A percentile compares a stretch with the other conserved stretches of the same genome.
phyloP scores from a whole-genome alignment of 352 stramenopile species.

The Globisporangium mamillatum region DNA sequence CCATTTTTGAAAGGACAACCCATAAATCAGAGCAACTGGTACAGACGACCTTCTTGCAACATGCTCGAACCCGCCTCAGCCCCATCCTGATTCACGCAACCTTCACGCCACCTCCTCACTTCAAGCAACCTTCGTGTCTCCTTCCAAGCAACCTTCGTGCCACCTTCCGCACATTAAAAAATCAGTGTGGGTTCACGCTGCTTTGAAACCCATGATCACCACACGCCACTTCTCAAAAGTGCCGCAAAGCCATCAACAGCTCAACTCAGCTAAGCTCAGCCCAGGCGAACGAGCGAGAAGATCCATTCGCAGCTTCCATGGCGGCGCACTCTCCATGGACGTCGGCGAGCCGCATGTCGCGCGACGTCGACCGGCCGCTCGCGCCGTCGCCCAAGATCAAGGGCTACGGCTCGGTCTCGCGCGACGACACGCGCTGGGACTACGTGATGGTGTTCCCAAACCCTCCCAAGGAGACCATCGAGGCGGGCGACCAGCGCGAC shows the following conservation, averaged over 20 bases:
- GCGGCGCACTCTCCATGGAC: constrained; percentile 18
- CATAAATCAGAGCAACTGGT: background rate
- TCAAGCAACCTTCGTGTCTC: background rate
- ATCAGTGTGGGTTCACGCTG: constrained; percentile 1
- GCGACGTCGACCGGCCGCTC: constrained; percentile 21
- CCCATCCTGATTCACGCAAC: constrained; percentile 13
- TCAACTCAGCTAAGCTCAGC: background rate
- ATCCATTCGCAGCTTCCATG: background rate
- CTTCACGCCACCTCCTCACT: constrained; percentile 7
- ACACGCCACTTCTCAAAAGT: constrained; percentile 9
- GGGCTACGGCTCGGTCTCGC: constrained; percentile 48
- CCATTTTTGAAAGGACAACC: background rate
- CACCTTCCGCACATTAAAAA: constrained; percentile 7
- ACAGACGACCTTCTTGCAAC: constrained; percentile 3
- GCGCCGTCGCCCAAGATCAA: constrained; percentile 30
- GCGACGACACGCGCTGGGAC: constrained; percentile 57
- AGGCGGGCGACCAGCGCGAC: constrained; percentile 62
- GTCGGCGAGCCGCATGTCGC: constrained; percentile 21
- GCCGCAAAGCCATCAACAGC: background rate
- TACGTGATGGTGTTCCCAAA: constrained; percentile 86
- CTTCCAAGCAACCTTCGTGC: constrained; percentile 10
- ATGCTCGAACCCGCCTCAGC: background rate
- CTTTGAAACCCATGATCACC: background rate
- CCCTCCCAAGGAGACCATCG: constrained; percentile 55
- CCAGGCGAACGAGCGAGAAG: background rate